These are phyloP conservation scores for Cryptosporidium felis DNA, from an alignment of 169 alveolate genomes.

Conservation along the genomic window DNA sequence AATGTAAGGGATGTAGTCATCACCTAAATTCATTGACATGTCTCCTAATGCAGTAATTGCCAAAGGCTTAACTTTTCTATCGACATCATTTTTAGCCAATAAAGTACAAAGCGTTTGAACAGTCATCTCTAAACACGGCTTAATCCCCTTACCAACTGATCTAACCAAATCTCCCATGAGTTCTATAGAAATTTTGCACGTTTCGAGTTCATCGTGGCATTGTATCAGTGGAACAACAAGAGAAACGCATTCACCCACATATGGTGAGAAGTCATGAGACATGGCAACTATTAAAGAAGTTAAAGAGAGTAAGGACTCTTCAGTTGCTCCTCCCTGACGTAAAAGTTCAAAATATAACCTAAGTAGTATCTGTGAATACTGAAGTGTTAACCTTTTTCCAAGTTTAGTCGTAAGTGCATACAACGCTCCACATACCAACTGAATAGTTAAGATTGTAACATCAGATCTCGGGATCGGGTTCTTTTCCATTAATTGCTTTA, in stretches of 20 bases:
- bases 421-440: constrained; percentile 52
- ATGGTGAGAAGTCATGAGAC: constrained; percentile 63
- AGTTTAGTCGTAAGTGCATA: constrained; percentile 66
- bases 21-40: constrained; percentile 87
- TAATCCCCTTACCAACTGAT: constrained; percentile 36
- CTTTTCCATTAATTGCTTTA: constrained; percentile 49
- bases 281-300: constrained; percentile 46
- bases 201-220: constrained; percentile 55
- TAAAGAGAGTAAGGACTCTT: constrained; percentile 31
- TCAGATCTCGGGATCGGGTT: constrained; percentile 62
- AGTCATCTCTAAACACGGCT: constrained; percentile 22
- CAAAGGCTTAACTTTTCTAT: constrained; percentile 85
- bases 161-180: constrained; percentile 63
- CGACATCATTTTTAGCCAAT: constrained; percentile 76
- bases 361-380: constrained; percentile 44
- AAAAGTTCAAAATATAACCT: constrained; percentile 53
- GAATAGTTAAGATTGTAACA: not conserved
- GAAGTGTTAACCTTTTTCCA: constrained; percentile 40
- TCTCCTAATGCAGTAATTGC: constrained; percentile 89
- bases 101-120: constrained; percentile 56
- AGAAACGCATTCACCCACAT: constrained; percentile 38
- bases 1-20: constrained; percentile 80
- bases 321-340: constrained; percentile 59
- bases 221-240: constrained; percentile 33
- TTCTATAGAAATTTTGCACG: constrained; percentile 50